Conservation (phyloP, 2,329 filamentous ascomycete genomes). For the Pseudogymnoascus sp. region DNA sequence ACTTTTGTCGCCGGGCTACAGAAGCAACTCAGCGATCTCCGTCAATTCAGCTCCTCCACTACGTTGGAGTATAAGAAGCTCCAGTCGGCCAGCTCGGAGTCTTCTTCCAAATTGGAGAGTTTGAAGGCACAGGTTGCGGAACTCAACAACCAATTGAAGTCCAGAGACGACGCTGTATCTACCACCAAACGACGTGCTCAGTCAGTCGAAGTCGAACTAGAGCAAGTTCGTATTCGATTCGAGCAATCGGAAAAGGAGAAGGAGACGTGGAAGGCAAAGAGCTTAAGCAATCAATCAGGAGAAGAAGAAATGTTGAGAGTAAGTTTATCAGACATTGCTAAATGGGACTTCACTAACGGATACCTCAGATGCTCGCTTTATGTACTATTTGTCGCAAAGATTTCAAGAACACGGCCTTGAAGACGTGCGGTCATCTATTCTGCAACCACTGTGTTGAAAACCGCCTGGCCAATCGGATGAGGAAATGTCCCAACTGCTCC, state of each 20-base stretch:
- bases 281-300: conserved; percentile 69
- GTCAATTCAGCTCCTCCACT: conserved; percentile 66
- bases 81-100: conserved; percentile 65
- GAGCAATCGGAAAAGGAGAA: conserved; percentile 75
- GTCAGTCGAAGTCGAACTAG: conserved; percentile 64
- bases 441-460: conserved; percentile 87
- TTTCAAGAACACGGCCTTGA: conserved; percentile 89
- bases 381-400: conserved; percentile 89
- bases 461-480: conserved; percentile 77
- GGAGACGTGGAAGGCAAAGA: conserved; percentile 79
- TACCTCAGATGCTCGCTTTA: conserved; percentile 59
- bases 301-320: conserved; percentile 82
- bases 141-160: conserved; percentile 63
- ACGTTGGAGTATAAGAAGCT: conserved; percentile 66
- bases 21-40: conserved; percentile 79
- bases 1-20: conserved; percentile 75
- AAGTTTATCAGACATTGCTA: conserved; percentile 37
- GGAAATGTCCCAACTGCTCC: conserved; percentile 92
- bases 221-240: conserved; percentile 69
- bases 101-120: conserved; percentile 60
- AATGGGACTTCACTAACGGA: conserved; percentile 26
- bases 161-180: conserved; percentile 59
- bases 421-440: conserved; percentile 91
- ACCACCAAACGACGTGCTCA: conserved; percentile 49
- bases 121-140: conserved; percentile 70